phyloP scores from a whole-genome alignment of 1,284 basidiomycete species.

The Trichosporon coremiiforme region DNA sequence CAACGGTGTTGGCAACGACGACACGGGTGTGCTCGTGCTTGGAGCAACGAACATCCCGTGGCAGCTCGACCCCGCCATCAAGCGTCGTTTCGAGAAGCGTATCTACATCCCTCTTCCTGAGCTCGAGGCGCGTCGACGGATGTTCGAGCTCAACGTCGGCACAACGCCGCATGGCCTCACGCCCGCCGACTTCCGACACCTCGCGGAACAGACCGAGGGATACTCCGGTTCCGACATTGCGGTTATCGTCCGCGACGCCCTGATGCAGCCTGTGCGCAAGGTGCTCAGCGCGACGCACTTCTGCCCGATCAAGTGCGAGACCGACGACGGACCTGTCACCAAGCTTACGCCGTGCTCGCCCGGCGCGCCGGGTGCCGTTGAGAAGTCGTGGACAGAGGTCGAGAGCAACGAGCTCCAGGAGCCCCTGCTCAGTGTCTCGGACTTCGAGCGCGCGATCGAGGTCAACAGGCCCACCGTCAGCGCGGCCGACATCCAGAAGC shows the following conservation, averaged over 20 bases:
- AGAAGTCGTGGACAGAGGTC: slow-evolving; percentile 92
- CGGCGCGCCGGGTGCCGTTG: slow-evolving; percentile 79
- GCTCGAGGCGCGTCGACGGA: slow-evolving; percentile 84
- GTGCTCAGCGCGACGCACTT: slow-evolving; percentile 96
- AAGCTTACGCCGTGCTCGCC: slow-evolving; percentile 89
- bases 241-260: slow-evolving; percentile 90
- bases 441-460: slow-evolving; percentile 84
- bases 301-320: slow-evolving; percentile 61
- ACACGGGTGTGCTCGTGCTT: slow-evolving; percentile 95
- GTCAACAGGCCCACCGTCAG: slow-evolving; percentile 87
- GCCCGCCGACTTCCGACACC: slow-evolving; percentile 74
- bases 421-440: slow-evolving; percentile 73
- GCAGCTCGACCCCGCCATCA: slow-evolving; percentile 97
- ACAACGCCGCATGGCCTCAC: slow-evolving; percentile 84
- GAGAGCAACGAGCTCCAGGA: slow-evolving; percentile 87
- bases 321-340: slow-evolving; percentile 61
- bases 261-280: slow-evolving; percentile 98
- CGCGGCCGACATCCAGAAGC: slow-evolving; percentile 82
- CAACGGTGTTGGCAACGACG: slow-evolving; percentile 98
- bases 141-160: slow-evolving; percentile 97
- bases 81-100: slow-evolving; percentile 95
- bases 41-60: slow-evolving; percentile 98
- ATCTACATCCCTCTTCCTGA: slow-evolving; percentile 98
- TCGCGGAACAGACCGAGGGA: slow-evolving; percentile 87
- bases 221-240: slow-evolving; percentile 97